Percentiles rank a stretch among this genome's conserved stretches.
Evolutionary conservation across 1,139 yeast species (phyloP).

Genomic region (Trichomonascaceae sp.): DNA sequence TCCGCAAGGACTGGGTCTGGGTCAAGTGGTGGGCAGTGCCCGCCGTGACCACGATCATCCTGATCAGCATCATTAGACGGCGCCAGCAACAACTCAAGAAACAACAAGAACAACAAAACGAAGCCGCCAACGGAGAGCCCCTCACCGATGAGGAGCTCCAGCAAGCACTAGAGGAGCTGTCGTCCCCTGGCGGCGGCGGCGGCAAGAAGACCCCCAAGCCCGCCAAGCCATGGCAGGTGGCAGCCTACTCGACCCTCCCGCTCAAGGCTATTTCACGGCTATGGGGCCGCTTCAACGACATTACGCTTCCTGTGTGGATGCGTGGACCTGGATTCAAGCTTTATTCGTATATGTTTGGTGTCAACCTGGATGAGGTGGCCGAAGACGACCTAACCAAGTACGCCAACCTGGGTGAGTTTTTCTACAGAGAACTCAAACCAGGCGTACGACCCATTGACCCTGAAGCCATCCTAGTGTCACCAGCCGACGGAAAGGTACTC

Average conservation of each 20-base stretch:
- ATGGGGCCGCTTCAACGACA: slow-evolving; percentile 87
- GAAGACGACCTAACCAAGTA: slow-evolving; percentile 68
- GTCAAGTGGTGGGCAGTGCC: slow-evolving; percentile 56
- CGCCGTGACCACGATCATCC: slow-evolving; percentile 41
- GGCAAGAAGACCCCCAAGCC: slow-evolving; percentile 33
- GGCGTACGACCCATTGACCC: slow-evolving; percentile 67
- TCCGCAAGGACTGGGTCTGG: neutral
- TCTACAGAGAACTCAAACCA: slow-evolving; percentile 69
- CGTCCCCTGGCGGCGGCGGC: slow-evolving; percentile 6
- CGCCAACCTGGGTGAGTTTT: slow-evolving; percentile 77
- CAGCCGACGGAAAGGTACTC: slow-evolving; percentile 86
- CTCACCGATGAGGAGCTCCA: slow-evolving; percentile 10
- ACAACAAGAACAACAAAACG: slow-evolving; percentile 8
- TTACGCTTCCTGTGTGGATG: slow-evolving; percentile 78
- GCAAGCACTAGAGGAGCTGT: no score
- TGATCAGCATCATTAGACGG: slow-evolving; percentile 52
- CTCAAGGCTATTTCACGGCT: slow-evolving; percentile 79
- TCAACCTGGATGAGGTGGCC: slow-evolving; percentile 75
- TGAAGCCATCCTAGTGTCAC: slow-evolving; percentile 56
- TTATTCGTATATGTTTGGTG: slow-evolving; percentile 76
- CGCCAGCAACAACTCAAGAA: slow-evolving; percentile 6
- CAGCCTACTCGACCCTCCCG: slow-evolving; percentile 82
- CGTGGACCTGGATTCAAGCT: slow-evolving; percentile 71
- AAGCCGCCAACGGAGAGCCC: neutral
- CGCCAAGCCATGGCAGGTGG: slow-evolving; percentile 77